Evolutionary conservation across 2,329 filamentous ascomycete species (phyloP), one percentile per base, ranked within the genome.

Genomic region (Acephala macrosclerotiorum): DNA sequence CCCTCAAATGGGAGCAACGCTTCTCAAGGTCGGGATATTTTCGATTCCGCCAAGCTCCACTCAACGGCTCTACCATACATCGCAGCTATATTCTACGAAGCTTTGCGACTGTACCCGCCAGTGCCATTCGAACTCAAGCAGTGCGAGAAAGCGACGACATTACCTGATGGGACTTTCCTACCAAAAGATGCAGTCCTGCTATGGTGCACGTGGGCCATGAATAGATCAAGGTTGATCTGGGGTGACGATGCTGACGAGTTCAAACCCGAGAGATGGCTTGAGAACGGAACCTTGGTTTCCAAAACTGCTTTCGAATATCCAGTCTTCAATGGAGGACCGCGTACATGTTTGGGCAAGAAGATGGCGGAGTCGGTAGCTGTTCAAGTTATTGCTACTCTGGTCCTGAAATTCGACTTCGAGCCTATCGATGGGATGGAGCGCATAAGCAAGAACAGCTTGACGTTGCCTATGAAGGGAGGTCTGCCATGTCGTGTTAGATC

Each of bases 101-200:
- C 84, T 2, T 77, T 91, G 2, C 83, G 88, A 3, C 79, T 90
- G 7, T 89, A 85, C 68, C 88, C 88, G 2, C 87, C 88, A 2
- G 85, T 91, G 33, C 88, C 88, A 0, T 87, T 91, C 66, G 88
- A 91, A 73, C 84, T 91, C 69, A 88, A 88, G 73, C 86, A 91
- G 75, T 83, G 82, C 66, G 81, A 83, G 26, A 74, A 79, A 60
- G 75, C 80, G 20, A 83, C 83, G 2, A 84, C 82, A 0, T 80
- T 91, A 1, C 87, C 87, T 0, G 87, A 90, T 70, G 87, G 86
- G 3, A 89, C 87, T 0, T 83, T 80, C 56, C 79, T 91, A 3
- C 86, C 87, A 0, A 74, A 77, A 33, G 75, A 79, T 14, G 80
- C 87, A 0, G 80, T 91, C 26, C 78, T 90, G 2, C 78, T 90